Evolutionary conservation across 257 asterid genomes (phyloP).

Genomic region (Cruciata laevipes): DNA sequence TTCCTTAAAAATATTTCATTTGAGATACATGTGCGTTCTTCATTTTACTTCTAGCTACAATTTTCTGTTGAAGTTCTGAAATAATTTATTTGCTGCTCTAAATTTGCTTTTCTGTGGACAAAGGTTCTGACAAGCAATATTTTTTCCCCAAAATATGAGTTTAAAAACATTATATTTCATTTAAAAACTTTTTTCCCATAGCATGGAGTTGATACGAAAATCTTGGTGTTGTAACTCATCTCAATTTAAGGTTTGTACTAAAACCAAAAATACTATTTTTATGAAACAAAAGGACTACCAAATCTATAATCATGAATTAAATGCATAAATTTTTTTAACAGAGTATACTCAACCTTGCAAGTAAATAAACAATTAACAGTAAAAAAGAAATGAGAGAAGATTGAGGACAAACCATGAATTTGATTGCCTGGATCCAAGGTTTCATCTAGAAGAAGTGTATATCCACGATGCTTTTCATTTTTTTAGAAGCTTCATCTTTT

Average conservation of each 20-base stretch:
- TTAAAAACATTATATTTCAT: too few species aligned
- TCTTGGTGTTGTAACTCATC: neutral
- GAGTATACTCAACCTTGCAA: neutral
- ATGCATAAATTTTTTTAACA: neutral
- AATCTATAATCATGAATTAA: neutral
- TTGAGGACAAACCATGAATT: slow-evolving; percentile 45
- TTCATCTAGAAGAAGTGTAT: slow-evolving; percentile 81
- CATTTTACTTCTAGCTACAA: neutral
- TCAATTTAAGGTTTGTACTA: too few species aligned
- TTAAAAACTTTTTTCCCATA: too few species aligned
- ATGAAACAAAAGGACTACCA: neutral
- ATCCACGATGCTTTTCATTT: slow-evolving; percentile 74
- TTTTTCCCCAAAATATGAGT: too few species aligned
- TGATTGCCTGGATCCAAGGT: slow-evolving; percentile 67
- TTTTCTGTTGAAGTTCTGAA: neutral
- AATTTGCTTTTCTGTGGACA: slow-evolving; percentile 2
- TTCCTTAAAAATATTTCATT: neutral
- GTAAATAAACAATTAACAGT: neutral
- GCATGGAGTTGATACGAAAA: too few species aligned
- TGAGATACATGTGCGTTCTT: neutral
- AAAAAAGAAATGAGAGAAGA: neutral
- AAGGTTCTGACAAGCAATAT: too few species aligned
- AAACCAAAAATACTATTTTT: neutral
- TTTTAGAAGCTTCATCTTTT: slow-evolving; percentile 78
- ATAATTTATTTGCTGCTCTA: neutral